Conservation (phyloP, 257 asterid genomes). For the Handroanthus guayacan region DNA sequence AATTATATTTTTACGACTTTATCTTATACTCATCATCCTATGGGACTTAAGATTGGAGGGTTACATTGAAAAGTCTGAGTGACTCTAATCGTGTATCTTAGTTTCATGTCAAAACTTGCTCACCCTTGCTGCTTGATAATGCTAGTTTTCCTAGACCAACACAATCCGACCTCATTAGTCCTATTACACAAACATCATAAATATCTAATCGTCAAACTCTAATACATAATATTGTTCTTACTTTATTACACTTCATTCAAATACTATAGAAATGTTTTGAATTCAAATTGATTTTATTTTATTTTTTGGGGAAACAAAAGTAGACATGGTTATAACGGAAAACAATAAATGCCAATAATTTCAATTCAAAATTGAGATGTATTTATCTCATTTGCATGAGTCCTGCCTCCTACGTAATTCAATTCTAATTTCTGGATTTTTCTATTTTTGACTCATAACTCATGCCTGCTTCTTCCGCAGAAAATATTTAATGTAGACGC, state of each 20-base stretch:
- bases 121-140: too few species aligned
- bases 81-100: too few species aligned
- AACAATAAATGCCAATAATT: slow-evolving; percentile 31
- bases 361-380: slow-evolving; percentile 30
- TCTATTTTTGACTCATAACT: background rate
- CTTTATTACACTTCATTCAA: background rate
- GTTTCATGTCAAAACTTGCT: too few species aligned
- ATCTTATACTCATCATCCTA: too few species aligned
- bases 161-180: too few species aligned
- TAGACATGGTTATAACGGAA: slow-evolving; percentile 16
- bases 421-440: slow-evolving; percentile 14
- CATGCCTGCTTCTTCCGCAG: slow-evolving; percentile 10
- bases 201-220: too few species aligned
- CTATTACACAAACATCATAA: too few species aligned
- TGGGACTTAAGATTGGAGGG: too few species aligned
- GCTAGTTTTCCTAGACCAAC: too few species aligned
- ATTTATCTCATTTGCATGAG: slow-evolving; percentile 35
- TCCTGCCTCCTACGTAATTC: slow-evolving; percentile 27
- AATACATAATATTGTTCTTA: too few species aligned
- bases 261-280: background rate
- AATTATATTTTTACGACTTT: too few species aligned
- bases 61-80: too few species aligned
- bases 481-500: slow-evolving; percentile 34
- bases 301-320: background rate
- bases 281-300: background rate